These are phyloP conservation scores for Cyberlindnera suaveolens DNA, from an alignment of 805 yeast species.

Conservation along the genomic window DNA sequence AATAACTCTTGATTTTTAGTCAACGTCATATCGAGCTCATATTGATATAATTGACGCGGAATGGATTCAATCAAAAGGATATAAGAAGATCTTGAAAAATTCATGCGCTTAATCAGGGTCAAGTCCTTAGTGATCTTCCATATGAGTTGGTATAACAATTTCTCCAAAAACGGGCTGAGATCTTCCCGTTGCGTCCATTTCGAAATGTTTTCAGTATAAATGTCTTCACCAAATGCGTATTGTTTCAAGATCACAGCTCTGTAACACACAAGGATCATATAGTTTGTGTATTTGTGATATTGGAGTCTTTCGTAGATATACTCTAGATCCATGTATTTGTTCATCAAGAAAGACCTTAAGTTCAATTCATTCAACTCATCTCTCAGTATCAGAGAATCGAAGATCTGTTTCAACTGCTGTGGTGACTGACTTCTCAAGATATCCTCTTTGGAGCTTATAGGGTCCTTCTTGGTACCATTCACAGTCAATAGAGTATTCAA, in stretches of 20 bases:
- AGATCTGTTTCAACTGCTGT: constrained; percentile 7
- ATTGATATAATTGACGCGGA: constrained; percentile 11
- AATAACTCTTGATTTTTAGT: constrained; percentile 8
- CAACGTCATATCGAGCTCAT: neutral
- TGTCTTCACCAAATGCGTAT: constrained; percentile 4
- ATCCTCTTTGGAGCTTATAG: constrained; percentile 2
- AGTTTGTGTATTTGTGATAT: constrained; percentile 6
- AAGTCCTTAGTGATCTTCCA: constrained; percentile 10
- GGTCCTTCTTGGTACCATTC: constrained; percentile 1
- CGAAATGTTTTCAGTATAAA: constrained; percentile 4
- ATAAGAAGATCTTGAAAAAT: constrained; percentile 1
- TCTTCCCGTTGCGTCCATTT: constrained; percentile 3
- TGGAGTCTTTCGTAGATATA: constrained; percentile 10
- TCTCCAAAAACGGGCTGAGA: constrained; percentile 8
- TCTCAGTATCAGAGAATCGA: constrained; percentile 10
- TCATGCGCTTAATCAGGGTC: neutral
- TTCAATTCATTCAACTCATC: constrained; percentile 4
- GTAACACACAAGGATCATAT: constrained; percentile 8
- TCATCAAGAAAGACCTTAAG: constrained; percentile 11
- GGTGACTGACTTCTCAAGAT: constrained; percentile 2
- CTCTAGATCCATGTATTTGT: constrained; percentile 5
- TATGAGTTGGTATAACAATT: constrained; percentile 12
- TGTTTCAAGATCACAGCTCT: constrained; percentile 9
- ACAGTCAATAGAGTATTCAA: constrained; percentile 9
- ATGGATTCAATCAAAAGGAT: constrained; percentile 11